These are phyloP conservation scores for Benincasa hispida DNA, from an alignment of 306 rosid genomes.

Conservation along the genomic window DNA sequence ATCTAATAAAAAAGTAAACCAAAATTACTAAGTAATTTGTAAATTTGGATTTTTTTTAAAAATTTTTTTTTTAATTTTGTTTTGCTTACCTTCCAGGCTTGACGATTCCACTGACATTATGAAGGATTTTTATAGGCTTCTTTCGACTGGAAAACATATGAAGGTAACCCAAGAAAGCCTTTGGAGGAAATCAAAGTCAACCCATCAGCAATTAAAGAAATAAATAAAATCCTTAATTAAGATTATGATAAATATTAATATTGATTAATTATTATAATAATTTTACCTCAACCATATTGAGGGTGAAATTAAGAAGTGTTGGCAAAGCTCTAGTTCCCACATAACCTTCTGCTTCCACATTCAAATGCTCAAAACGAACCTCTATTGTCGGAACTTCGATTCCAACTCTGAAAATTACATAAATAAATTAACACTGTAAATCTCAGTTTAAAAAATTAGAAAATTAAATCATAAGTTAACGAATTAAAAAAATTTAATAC, in stretches of 20 bases:
- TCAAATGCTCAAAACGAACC: conserved; percentile 37
- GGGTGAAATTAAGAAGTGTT: conserved; percentile 13
- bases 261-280: too few species aligned
- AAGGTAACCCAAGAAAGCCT: conserved; percentile 19
- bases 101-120: conserved; percentile 25
- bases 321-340: conserved; percentile 30
- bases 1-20: too few species aligned
- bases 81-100: conserved; percentile 24
- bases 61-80: too few species aligned
- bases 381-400: conserved; percentile 35
- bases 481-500: too few species aligned
- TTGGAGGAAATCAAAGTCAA: conserved; percentile 1
- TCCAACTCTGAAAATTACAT: conserved; percentile 29
- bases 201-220: not conserved
- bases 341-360: conserved; percentile 33
- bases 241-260: too few species aligned
- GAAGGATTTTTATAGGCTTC: conserved; percentile 18
- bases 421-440: too few species aligned
- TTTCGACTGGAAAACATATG: conserved; percentile 22
- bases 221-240: not conserved
- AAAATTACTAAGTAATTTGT: too few species aligned
- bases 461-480: too few species aligned
- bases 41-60: too few species aligned
- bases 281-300: conserved; percentile 4
- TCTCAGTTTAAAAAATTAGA: too few species aligned